These are phyloP conservation scores for Blastobotrys mokoenaii DNA, from an alignment of 805 yeast species.

Conservation along the genomic window DNA sequence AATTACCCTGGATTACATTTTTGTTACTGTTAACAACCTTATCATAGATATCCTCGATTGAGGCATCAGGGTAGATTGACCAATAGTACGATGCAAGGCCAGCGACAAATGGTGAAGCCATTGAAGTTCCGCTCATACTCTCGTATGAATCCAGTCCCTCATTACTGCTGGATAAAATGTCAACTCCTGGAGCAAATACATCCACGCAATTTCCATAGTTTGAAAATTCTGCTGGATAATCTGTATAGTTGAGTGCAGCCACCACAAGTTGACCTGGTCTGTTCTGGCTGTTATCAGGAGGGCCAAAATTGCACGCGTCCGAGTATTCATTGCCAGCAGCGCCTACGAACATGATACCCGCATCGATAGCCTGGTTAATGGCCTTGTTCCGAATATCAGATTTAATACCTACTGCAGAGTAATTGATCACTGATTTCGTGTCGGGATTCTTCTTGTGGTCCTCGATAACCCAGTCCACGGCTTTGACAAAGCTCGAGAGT, in stretches of 20 bases:
- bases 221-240: conserved; percentile 88
- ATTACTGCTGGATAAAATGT: conserved; percentile 52
- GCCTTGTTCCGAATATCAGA: conserved; percentile 82
- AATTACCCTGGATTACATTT: conserved; percentile 9
- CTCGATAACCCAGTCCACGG: conserved; percentile 58
- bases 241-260: conserved; percentile 87
- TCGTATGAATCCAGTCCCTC: conserved; percentile 23
- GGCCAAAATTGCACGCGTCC: conserved; percentile 88
- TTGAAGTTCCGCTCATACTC: conserved; percentile 78
- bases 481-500: conserved; percentile 52
- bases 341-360: conserved; percentile 87
- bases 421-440: conserved; percentile 44
- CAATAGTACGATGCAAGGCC: conserved; percentile 87
- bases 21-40: conserved; percentile 14
- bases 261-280: conserved; percentile 59
- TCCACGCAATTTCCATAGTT: conserved; percentile 95
- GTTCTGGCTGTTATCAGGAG: conserved; percentile 46
- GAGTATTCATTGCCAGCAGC: conserved; percentile 95
- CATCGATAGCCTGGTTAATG: conserved; percentile 79
- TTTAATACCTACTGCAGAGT: conserved; percentile 92
- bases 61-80: conserved; percentile 65
- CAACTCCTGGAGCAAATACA: conserved; percentile 93
- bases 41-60: conserved; percentile 11
- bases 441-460: conserved; percentile 51
- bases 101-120: conserved; percentile 96